Evolutionary conservation across 352 stramenopile genomes (phyloP).

Genomic region (Globisporangium iwayamae): DNA sequence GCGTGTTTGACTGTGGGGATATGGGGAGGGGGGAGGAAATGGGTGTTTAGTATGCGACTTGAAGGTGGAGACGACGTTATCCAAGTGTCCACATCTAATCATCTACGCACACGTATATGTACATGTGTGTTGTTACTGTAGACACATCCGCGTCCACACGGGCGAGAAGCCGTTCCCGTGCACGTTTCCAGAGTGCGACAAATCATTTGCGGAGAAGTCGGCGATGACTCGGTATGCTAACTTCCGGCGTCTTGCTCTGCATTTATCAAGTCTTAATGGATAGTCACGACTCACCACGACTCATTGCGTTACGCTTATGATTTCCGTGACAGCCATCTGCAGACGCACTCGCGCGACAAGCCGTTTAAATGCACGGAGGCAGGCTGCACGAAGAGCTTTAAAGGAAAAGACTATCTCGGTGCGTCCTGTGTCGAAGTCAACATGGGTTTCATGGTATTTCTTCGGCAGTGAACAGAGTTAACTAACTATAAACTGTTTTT

Average conservation of each 20-base stretch:
- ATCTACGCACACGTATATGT: background rate
- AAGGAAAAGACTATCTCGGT: constrained; percentile 80
- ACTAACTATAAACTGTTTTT: background rate
- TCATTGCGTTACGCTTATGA: background rate
- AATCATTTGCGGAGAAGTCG: constrained; percentile 88
- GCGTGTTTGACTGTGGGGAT: background rate
- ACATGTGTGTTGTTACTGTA: constrained; percentile 17
- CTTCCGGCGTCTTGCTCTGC: background rate
- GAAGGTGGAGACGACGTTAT: background rate
- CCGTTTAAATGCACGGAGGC: constrained; percentile 85
- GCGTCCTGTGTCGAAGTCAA: background rate
- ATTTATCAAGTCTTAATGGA: background rate
- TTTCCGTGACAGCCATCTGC: constrained; percentile 52
- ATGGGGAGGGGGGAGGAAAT: background rate
- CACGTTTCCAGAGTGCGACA: constrained; percentile 78
- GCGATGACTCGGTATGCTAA: constrained; percentile 71
- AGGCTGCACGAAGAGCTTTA: constrained; percentile 86
- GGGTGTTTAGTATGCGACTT: constrained; percentile 1
- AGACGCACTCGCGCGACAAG: constrained; percentile 83
- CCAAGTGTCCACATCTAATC: background rate
- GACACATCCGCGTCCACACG: constrained; percentile 85
- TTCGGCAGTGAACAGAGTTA: no score
- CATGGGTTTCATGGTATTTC: background rate
- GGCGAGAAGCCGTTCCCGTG: constrained; percentile 87
- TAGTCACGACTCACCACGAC: background rate